Evolutionary conservation across 2,329 filamentous ascomycete genomes (phyloP).

Genomic region (Neofusicoccum sp.): DNA sequence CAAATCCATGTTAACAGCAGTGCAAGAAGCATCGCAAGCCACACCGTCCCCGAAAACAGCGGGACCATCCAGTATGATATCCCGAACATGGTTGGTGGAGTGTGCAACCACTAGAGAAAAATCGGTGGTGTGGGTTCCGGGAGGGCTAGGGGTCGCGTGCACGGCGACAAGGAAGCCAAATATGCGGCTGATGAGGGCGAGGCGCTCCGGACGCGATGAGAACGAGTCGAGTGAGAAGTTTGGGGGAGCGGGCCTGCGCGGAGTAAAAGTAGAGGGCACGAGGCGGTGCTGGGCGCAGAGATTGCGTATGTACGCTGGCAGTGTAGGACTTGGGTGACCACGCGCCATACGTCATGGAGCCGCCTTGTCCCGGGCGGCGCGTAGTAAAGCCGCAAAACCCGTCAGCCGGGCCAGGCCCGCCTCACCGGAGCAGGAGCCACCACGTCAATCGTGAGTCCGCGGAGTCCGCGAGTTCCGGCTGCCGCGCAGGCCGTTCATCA

Average conservation of each 20-base stretch:
- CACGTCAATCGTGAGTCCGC: neutral
- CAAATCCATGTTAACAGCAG: slow-evolving; percentile 72
- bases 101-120: neutral
- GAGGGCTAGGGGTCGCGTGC: slow-evolving; percentile 13
- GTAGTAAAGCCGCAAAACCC: neutral
- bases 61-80: slow-evolving; percentile 66
- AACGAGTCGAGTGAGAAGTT: neutral
- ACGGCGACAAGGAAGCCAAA: neutral
- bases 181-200: neutral
- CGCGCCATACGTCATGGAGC: slow-evolving; percentile 7
- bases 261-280: slow-evolving; percentile 4
- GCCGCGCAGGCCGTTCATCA: neutral
- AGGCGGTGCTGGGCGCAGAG: slow-evolving; percentile 6
- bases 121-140: neutral
- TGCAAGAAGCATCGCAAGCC: slow-evolving; percentile 64
- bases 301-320: slow-evolving; percentile 19
- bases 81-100: slow-evolving; percentile 36
- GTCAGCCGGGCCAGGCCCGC: neutral
- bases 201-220: neutral
- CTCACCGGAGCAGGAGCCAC: neutral
- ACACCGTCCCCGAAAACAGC: slow-evolving; percentile 61
- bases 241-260: neutral
- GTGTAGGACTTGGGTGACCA: neutral
- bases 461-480: slow-evolving; percentile 5
- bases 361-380: slow-evolving; percentile 12